Conservation (phyloP, 306 rosid genomes). For the Sophora flavescens region DNA sequence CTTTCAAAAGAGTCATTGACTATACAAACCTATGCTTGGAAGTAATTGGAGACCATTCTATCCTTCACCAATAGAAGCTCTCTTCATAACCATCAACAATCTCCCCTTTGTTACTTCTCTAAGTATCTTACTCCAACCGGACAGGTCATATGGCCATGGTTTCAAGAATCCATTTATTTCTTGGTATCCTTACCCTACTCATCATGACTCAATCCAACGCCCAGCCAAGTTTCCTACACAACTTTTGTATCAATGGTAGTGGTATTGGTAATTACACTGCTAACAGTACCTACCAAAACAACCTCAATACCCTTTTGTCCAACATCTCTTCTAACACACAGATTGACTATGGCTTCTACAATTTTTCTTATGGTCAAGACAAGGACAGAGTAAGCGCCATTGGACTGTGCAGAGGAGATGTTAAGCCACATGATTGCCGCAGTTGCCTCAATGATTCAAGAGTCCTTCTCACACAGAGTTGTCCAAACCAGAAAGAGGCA, state of each 20-base stretch:
- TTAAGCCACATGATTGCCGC: conserved; percentile 25
- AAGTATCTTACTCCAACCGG: no score
- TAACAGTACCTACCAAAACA: conserved; percentile 42
- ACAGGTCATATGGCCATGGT: no score
- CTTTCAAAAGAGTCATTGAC: background rate
- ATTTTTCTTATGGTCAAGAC: conserved; percentile 37
- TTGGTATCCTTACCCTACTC: background rate
- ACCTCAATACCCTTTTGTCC: conserved; percentile 51
- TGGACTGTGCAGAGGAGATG: conserved; percentile 53
- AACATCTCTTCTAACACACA: conserved; percentile 31
- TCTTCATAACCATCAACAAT: background rate
- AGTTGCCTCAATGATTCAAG: conserved; percentile 46
- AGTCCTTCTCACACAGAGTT: conserved; percentile 13
- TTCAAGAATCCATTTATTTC: background rate
- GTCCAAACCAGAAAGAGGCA: conserved; percentile 55
- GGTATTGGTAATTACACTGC: conserved; percentile 44
- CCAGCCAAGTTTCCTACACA: background rate
- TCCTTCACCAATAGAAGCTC: background rate
- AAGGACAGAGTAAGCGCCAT: conserved; percentile 38
- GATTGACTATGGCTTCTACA: conserved; percentile 37
- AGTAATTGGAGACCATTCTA: background rate
- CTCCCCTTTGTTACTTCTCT: no score
- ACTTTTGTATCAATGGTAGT: background rate
- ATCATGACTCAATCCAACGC: conserved; percentile 23
- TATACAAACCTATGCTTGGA: background rate